Evolutionary conservation across 495 filamentous ascomycete species (phyloP).

Genomic region (Umbilicaria muhlenbergii): DNA sequence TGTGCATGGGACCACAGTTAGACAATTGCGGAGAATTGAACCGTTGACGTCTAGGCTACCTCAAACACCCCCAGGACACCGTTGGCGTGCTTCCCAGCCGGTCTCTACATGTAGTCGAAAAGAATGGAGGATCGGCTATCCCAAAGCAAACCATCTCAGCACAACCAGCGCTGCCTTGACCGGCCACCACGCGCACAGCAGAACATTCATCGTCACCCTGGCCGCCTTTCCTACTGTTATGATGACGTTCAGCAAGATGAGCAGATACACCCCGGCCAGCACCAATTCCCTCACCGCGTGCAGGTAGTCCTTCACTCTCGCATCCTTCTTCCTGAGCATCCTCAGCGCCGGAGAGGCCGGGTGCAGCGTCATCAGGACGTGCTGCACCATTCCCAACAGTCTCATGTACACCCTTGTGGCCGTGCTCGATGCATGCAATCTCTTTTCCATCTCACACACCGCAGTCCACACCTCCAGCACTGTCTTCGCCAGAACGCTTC

Average conservation of each 20-base stretch:
- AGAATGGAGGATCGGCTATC: not conserved
- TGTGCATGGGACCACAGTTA: no score
- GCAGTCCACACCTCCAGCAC: not conserved
- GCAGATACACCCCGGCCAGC: constrained; percentile 1
- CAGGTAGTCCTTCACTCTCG: constrained; percentile 1
- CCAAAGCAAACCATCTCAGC: constrained; percentile 1
- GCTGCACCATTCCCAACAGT: constrained; percentile 1
- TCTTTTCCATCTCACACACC: not conserved
- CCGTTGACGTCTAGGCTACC: no score
- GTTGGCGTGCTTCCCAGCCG: no score
- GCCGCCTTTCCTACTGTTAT: not conserved
- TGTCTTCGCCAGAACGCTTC: not conserved
- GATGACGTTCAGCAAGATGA: not conserved
- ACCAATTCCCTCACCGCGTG: constrained; percentile 1
- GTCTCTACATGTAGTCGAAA: no score
- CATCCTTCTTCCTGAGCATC: not conserved
- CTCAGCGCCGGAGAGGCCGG: not conserved
- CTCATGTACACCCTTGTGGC: not conserved
- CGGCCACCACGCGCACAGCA: constrained; percentile 3
- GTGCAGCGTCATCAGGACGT: constrained; percentile 3
- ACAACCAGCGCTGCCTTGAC: not conserved
- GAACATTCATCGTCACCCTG: not conserved
- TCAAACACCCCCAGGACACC: no score
- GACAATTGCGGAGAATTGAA: no score
- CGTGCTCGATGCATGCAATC: not conserved